Evolutionary conservation across 2,329 filamentous ascomycete species (phyloP).

Genomic region (Bipolaris oryzae): DNA sequence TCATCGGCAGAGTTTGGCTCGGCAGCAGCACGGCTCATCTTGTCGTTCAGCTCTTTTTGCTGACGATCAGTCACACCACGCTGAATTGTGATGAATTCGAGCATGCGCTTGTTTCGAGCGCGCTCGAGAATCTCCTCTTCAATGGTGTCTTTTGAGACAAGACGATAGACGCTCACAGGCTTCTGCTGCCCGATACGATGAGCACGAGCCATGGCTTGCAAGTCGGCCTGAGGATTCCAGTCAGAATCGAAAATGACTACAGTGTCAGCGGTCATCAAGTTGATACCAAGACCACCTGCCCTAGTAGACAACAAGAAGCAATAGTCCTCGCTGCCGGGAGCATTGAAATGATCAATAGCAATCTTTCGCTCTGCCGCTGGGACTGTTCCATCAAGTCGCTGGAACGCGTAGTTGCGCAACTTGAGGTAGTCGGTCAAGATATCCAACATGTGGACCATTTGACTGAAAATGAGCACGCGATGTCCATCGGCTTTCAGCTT

Average conservation of each 20-base stretch:
- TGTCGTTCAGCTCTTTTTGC: conserved; percentile 72
- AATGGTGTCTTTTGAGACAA: conserved; percentile 97
- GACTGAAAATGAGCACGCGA: conserved; percentile 96
- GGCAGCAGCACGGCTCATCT: conserved; percentile 71
- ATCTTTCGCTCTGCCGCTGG: conserved; percentile 84
- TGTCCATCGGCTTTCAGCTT: conserved; percentile 94
- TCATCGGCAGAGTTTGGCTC: conserved; percentile 92
- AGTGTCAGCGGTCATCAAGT: conserved; percentile 97
- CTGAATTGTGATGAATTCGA: conserved; percentile 97
- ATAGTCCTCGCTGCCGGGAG: conserved; percentile 93
- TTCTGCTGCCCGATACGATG: conserved; percentile 97
- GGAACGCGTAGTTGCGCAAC: conserved; percentile 91
- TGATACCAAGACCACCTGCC: conserved; percentile 97
- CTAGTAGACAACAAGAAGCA: conserved; percentile 94
- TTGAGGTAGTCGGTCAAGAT: conserved; percentile 94
- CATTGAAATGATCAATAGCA: conserved; percentile 98
- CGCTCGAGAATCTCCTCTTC: conserved; percentile 97
- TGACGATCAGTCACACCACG: conserved; percentile 95
- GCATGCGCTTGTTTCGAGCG: conserved; percentile 93
- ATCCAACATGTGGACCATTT: conserved; percentile 99
- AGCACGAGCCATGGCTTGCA: conserved; percentile 97
- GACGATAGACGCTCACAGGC: conserved; percentile 92
- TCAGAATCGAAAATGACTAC: conserved; percentile 98
- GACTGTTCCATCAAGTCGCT: conserved; percentile 94
- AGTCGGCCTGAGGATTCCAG: conserved; percentile 97